phyloP scores from a whole-genome alignment of 345 rosid genomes.

The Citrus glauca region DNA sequence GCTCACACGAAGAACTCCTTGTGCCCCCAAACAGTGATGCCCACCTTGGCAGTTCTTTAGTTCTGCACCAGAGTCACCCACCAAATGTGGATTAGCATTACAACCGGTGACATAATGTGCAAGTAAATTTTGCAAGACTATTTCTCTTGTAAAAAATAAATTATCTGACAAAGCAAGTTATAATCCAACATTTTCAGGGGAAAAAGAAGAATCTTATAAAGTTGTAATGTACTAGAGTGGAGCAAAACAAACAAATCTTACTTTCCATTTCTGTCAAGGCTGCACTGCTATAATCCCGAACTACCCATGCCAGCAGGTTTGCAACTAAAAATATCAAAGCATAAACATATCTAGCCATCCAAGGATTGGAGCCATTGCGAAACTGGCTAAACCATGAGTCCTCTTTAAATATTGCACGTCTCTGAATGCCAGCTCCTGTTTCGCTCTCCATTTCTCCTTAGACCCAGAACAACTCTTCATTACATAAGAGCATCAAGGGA shows the following conservation, averaged over 20 bases:
- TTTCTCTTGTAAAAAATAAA: not conserved
- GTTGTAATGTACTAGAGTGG: not conserved
- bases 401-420: conserved; percentile 38
- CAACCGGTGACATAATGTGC: not conserved
- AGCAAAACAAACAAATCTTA: conserved; percentile 33
- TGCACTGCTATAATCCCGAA: conserved; percentile 73
- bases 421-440: conserved; percentile 23
- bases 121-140: not conserved
- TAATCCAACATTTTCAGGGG: not conserved
- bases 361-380: conserved; percentile 73
- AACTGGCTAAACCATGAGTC: conserved; percentile 82
- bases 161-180: not conserved
- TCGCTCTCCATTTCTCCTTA: conserved; percentile 58
- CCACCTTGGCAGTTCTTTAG: conserved; percentile 69
- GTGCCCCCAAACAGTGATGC: conserved; percentile 79
- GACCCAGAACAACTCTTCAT: conserved; percentile 37
- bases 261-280: conserved; percentile 67
- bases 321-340: conserved; percentile 74
- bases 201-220: not conserved
- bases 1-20: conserved; percentile 94
- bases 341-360: conserved; percentile 93
- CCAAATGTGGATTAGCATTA: conserved; percentile 11
- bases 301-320: conserved; percentile 85
- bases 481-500: conserved; percentile 26
- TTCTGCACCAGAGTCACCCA: conserved; percentile 40